Evolutionary conservation across 2,329 filamentous ascomycete species (phyloP).

Genomic region (Coniochaeta sp.): DNA sequence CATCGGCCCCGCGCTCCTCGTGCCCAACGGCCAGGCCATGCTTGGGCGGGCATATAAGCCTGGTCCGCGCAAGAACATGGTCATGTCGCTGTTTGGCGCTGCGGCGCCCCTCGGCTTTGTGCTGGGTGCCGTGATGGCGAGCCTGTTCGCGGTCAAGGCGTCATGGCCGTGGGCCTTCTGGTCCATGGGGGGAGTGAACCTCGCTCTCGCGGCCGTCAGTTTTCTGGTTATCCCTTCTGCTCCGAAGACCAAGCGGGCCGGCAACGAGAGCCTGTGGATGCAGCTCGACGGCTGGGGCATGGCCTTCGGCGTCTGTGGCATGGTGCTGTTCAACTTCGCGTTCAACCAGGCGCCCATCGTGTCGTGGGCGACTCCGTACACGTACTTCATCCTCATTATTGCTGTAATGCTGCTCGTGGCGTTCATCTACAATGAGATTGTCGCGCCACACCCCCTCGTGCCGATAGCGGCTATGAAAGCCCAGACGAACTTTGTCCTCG

Average conservation of each 20-base stretch:
- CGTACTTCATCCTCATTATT: conserved; percentile 43
- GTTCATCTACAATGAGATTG: conserved; percentile 43
- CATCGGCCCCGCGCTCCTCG: conserved; percentile 53
- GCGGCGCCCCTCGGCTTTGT: conserved; percentile 40
- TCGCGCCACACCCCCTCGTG: conserved; percentile 38
- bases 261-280: conserved; percentile 14
- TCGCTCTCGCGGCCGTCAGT: conserved; percentile 15
- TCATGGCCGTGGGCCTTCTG: conserved; percentile 46
- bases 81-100: conserved; percentile 45
- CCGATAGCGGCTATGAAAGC: conserved; percentile 38
- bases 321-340: conserved; percentile 50
- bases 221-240: conserved; percentile 14
- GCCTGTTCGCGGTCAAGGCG: conserved; percentile 27
- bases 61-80: conserved; percentile 51
- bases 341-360: conserved; percentile 51
- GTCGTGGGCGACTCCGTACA: conserved; percentile 44
- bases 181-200: conserved; percentile 17
- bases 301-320: conserved; percentile 35
- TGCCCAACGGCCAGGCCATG: conserved; percentile 60
- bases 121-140: conserved; percentile 31
- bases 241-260: not conserved
- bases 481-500: conserved; percentile 41
- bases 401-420: conserved; percentile 38
- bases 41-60: conserved; percentile 50
- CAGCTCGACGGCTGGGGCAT: conserved; percentile 18